Conservation (phyloP, 805 yeast genomes). For the Metschnikowia santaceciliae region DNA sequence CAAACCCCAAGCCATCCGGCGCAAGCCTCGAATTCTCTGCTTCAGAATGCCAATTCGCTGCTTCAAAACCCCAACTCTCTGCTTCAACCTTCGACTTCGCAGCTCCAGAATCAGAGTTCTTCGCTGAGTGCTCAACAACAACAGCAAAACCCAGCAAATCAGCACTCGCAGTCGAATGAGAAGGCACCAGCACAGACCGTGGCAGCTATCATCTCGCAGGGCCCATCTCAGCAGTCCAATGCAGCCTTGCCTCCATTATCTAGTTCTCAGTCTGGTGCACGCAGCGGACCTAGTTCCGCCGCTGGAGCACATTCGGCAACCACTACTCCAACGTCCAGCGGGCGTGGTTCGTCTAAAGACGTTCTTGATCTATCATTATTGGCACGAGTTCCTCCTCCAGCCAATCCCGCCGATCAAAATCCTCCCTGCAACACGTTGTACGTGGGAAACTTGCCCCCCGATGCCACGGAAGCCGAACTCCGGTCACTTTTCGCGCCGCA, state of each 20-base stretch:
- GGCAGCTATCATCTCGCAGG: slow-evolving; percentile 17
- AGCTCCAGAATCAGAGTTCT: background rate
- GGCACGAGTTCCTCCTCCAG: slow-evolving; percentile 85
- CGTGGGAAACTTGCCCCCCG: slow-evolving; percentile 96
- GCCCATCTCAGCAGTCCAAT: slow-evolving; percentile 12
- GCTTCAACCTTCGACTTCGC: slow-evolving; percentile 1
- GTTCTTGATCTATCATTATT: slow-evolving; percentile 65
- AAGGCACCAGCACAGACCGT: slow-evolving; percentile 10
- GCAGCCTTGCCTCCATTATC: slow-evolving; percentile 6
- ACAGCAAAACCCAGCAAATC: slow-evolving; percentile 1
- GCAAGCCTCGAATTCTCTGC: slow-evolving; percentile 4
- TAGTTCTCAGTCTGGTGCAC: slow-evolving; percentile 5
- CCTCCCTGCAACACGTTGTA: slow-evolving; percentile 97
- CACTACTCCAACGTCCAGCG: slow-evolving; percentile 11
- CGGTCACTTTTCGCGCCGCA: slow-evolving; percentile 83
- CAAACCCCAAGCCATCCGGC: slow-evolving; percentile 4
- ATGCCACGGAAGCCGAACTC: slow-evolving; percentile 90
- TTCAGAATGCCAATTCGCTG: background rate
- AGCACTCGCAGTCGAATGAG: background rate
- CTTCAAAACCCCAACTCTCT: background rate
- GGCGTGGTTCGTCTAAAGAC: slow-evolving; percentile 26
- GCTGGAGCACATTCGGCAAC: slow-evolving; percentile 7
- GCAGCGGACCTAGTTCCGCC: slow-evolving; percentile 11
- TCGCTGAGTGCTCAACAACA: slow-evolving; percentile 1
- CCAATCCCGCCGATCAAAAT: slow-evolving; percentile 98